phyloP scores from a whole-genome alignment of 2,329 filamentous ascomycete genomes.

The Cladophialophora bantiana region DNA sequence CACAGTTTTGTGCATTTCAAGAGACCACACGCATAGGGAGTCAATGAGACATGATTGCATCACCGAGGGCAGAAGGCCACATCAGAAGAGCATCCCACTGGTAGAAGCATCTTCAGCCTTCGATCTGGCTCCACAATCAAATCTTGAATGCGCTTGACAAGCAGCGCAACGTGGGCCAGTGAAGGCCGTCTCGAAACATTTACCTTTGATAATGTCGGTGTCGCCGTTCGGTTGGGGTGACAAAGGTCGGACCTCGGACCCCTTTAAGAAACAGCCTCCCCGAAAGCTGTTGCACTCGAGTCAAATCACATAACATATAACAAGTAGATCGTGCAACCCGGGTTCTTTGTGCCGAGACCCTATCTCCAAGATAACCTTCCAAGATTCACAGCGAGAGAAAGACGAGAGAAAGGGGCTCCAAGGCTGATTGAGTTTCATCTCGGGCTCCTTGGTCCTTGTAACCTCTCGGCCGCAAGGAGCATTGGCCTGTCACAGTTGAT shows the following conservation, averaged over 20 bases:
- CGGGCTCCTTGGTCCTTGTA: not conserved
- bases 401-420: not conserved
- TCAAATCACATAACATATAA: not conserved
- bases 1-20: not conserved
- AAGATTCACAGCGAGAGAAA: not conserved
- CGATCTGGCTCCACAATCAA: not conserved
- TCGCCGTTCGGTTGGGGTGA: not conserved
- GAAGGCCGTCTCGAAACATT: conserved; percentile 1
- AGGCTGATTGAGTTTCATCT: not conserved
- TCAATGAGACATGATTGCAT: conserved; percentile 7
- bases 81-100: not conserved
- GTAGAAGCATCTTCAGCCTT: conserved; percentile 1
- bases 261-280: not conserved
- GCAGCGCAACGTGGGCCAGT: not conserved
- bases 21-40: not conserved
- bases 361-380: not conserved
- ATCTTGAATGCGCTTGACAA: not conserved
- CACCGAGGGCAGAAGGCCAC: not conserved
- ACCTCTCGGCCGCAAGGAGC: not conserved
- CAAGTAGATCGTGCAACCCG: not conserved
- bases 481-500: not conserved
- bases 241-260: not conserved
- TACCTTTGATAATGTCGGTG: not conserved
- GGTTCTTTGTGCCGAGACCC: not conserved
- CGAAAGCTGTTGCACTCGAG: not conserved